phyloP scores from a whole-genome alignment of 805 yeast species.

The Candida oleophila region DNA sequence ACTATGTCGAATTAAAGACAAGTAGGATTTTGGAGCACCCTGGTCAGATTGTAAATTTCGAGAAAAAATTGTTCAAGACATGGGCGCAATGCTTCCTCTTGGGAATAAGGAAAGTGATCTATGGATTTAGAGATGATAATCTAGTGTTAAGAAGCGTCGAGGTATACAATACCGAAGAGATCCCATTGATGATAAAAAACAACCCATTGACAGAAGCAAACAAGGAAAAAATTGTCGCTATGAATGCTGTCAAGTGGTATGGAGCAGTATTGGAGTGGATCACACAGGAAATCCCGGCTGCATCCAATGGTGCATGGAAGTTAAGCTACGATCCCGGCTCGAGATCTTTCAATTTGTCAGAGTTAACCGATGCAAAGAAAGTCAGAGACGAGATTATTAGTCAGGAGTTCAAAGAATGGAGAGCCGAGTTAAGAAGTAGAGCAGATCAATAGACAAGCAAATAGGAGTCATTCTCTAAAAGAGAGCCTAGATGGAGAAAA shows the following conservation, averaged over 20 bases:
- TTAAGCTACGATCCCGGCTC: conserved; percentile 57
- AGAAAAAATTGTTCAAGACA: conserved; percentile 69
- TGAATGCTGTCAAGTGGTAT: conserved; percentile 80
- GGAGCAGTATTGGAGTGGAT: conserved; percentile 85
- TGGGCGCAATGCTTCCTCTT: conserved; percentile 95
- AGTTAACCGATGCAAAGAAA: conserved; percentile 42
- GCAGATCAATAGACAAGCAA: background rate
- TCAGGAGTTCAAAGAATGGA: conserved; percentile 39
- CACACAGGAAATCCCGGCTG: conserved; percentile 46
- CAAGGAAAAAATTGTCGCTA: conserved; percentile 58
- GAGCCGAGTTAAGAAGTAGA: conserved; percentile 11
- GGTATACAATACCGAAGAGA: conserved; percentile 70
- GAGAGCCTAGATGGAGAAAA: no score
- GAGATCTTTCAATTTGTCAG: conserved; percentile 51
- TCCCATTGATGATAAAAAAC: conserved; percentile 67
- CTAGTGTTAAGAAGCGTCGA: conserved; percentile 68
- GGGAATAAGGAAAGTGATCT: conserved; percentile 77
- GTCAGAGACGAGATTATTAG: conserved; percentile 46
- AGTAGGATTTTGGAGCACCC: conserved; percentile 54
- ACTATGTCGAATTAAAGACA: conserved; percentile 86
- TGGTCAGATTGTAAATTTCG: conserved; percentile 63
- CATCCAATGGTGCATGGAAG: conserved; percentile 51
- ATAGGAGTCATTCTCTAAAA: no score
- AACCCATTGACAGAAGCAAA: conserved; percentile 36
- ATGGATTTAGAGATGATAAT: conserved; percentile 83